Conservation (phyloP, 2,329 filamentous ascomycete genomes). For the Seiridium cupressi region DNA sequence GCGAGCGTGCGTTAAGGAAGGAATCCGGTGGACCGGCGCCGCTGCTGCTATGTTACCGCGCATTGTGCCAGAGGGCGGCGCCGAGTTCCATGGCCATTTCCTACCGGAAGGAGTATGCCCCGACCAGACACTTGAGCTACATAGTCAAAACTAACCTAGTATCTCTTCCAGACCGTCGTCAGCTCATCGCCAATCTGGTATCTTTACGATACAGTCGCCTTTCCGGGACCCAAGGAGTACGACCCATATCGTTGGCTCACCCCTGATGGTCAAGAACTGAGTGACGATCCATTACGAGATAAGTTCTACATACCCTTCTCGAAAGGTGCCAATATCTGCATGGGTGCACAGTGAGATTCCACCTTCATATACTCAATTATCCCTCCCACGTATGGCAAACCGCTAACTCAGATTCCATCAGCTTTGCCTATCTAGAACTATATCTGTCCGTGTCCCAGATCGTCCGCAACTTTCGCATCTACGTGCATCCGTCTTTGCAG, state of each 20-base stretch:
- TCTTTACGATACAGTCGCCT: not conserved
- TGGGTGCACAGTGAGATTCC: not conserved
- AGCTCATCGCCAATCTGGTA: constrained; percentile 2
- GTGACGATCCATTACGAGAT: not conserved
- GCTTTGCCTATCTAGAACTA: constrained; percentile 3
- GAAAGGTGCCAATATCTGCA: not conserved
- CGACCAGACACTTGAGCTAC: no score
- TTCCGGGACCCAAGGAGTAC: not conserved
- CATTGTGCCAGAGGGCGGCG: not conserved
- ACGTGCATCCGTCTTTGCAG: not conserved
- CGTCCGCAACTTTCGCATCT: not conserved
- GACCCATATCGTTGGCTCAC: constrained; percentile 3
- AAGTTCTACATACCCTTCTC: not conserved
- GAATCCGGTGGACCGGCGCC: constrained; percentile 4
- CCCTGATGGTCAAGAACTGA: not conserved
- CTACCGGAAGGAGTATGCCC: not conserved
- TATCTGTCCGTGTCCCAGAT: not conserved
- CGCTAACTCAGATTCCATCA: not conserved
- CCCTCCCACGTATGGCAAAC: no score
- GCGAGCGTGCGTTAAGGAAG: constrained; percentile 2
- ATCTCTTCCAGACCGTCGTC: not conserved
- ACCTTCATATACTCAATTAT: no score
- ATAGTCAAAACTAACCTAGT: no score
- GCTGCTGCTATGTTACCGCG: not conserved
- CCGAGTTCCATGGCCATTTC: not conserved